Base-by-base conservation (phyloP, 495 filamentous ascomycete genomes). In the Jackrogersella multiformis region DNA sequence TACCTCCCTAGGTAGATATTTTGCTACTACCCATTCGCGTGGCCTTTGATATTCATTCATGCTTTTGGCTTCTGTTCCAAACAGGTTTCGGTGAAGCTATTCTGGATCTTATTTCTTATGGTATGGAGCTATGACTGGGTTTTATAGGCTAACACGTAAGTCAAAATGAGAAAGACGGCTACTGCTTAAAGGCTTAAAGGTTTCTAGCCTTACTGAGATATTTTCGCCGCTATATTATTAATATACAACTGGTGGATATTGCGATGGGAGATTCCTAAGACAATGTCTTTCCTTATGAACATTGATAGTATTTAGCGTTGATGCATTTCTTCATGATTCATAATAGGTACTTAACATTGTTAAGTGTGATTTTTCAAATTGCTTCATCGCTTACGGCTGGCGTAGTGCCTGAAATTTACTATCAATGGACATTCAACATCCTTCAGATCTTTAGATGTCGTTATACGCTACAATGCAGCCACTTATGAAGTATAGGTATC, bases 11-110 rank as follows among this genome's bases (percentile, higher is more conserved):
- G 46, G 56, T 65, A 56, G 34, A 57, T 52, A 45, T 49, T 42
- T 36, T 69, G 15, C 68, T 64, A 60, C 68, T 64, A 68, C 68
- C 48, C 20, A 60, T 64, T 45, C 68, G 68, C 68, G 68, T 71
- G 68, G 68, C 58, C 32, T 63, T 15, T 44, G n/a, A n/a, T n/a
- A 46, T 39, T 56, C 52, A 52, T 60, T 44, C 13, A 23, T 10
- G 12, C 49, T 48, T 44, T 34, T 58, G 7, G 35, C 57, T 56
- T 34, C 39, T 65, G 56, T 41, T 62, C 15, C 30, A 70, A 66
- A 65, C 34, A 39, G 67, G 26, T 44, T 61, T 70, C 67, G 67
- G 67, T 70, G 52, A 66, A 58, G 56, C 12, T 21, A 62, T 42
- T 51, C n/a, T 51, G 49, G 48, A 60, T 42, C 21, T 44, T 36